Conservation (phyloP, 805 yeast species). For the Priceomyces castillae region DNA sequence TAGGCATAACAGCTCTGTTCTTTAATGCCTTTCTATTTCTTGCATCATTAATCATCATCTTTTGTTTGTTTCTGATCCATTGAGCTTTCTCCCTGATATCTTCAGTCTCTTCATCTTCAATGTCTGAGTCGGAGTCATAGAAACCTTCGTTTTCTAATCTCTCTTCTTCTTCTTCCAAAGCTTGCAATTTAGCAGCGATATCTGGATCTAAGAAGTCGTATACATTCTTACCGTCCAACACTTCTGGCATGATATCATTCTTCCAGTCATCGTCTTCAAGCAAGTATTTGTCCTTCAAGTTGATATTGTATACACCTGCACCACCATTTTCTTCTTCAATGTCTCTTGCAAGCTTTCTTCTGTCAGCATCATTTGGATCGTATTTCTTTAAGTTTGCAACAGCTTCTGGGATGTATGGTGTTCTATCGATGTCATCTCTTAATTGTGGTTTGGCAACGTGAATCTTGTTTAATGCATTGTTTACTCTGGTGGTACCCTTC, state of each 20-base stretch:
- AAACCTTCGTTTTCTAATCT: slow-evolving; percentile 90
- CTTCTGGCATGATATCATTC: slow-evolving; percentile 95
- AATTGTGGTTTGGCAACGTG: slow-evolving; percentile 89
- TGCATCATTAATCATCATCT: slow-evolving; percentile 86
- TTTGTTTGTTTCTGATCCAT: slow-evolving; percentile 96
- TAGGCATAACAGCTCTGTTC: slow-evolving; percentile 84
- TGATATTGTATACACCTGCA: slow-evolving; percentile 95
- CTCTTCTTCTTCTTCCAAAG: slow-evolving; percentile 96
- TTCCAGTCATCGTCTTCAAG: slow-evolving; percentile 98
- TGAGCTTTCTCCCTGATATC: slow-evolving; percentile 81
- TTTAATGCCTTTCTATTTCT: slow-evolving; percentile 83
- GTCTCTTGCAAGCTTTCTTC: slow-evolving; percentile 80
- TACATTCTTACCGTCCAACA: slow-evolving; percentile 92
- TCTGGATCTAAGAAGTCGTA: slow-evolving; percentile 97
- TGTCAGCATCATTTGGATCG: slow-evolving; percentile 76
- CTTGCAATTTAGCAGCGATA: slow-evolving; percentile 87
- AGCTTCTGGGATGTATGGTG: slow-evolving; percentile 79
- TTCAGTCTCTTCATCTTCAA: slow-evolving; percentile 58
- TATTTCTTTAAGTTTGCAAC: slow-evolving; percentile 60
- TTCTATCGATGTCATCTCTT: slow-evolving; percentile 82
- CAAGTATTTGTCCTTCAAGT: slow-evolving; percentile 86
- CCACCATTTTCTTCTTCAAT: slow-evolving; percentile 95
- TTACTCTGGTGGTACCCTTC: slow-evolving; percentile 87
- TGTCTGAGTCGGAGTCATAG: slow-evolving; percentile 73
- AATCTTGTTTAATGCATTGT: slow-evolving; percentile 87